phyloP scores from a whole-genome alignment of 148 eudicot genomes.

The Spergularia marina region DNA sequence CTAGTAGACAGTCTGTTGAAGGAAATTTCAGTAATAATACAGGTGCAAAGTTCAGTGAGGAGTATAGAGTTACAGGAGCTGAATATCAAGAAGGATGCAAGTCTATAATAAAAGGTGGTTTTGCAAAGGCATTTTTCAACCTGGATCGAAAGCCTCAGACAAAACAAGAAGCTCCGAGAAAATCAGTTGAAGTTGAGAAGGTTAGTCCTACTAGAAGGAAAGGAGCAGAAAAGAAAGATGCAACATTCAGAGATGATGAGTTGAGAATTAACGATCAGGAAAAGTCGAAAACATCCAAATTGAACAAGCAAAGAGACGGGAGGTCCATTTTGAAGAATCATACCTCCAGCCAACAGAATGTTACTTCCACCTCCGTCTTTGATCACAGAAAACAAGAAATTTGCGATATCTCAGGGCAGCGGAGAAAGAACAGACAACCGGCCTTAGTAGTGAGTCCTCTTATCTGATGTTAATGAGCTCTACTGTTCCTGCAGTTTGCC shows the following conservation, averaged over 20 bases:
- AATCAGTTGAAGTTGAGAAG: slow-evolving; percentile 28
- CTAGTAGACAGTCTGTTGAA: slow-evolving; percentile 25
- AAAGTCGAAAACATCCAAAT: slow-evolving; percentile 20
- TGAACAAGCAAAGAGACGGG: slow-evolving; percentile 30
- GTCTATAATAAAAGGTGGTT: slow-evolving; percentile 22
- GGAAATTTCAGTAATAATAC: not conserved
- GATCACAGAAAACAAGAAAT: slow-evolving; percentile 25
- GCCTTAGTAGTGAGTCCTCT: slow-evolving; percentile 35
- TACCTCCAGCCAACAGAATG: slow-evolving; percentile 20
- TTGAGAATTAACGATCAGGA: slow-evolving; percentile 29
- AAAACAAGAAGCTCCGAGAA: slow-evolving; percentile 34
- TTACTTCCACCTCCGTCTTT: slow-evolving; percentile 13
- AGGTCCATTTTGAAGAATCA: slow-evolving; percentile 24
- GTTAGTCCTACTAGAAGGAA: slow-evolving; percentile 32
- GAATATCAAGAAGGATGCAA: slow-evolving; percentile 21
- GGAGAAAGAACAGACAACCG: slow-evolving; percentile 27
- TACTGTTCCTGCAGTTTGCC: not conserved
- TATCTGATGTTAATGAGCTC: not conserved
- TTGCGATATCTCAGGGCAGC: slow-evolving; percentile 22
- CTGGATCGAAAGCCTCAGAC: slow-evolving; percentile 29
- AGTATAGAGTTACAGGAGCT: slow-evolving; percentile 24
- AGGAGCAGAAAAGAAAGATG: slow-evolving; percentile 30
- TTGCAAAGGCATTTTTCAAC: slow-evolving; percentile 26
- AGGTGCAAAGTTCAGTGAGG: slow-evolving; percentile 27
- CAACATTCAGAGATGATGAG: slow-evolving; percentile 25